Conservation (phyloP, 2,329 filamentous ascomycete genomes). For the Mollisiaceae sp. region DNA sequence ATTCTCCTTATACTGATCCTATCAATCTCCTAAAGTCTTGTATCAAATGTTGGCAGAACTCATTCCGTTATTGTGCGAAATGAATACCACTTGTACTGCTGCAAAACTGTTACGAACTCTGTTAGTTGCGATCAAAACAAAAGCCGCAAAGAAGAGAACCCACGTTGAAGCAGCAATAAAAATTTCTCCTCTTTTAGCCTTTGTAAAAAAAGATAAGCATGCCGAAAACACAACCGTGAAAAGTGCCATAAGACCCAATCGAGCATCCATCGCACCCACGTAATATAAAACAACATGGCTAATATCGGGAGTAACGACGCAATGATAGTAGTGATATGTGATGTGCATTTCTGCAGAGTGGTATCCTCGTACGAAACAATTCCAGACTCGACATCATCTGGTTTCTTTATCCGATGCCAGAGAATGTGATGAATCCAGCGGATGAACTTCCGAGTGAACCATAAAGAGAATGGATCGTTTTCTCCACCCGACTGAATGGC, state of each 20-base stretch:
- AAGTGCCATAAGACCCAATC: conserved; percentile 23
- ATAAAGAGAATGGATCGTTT: conserved; percentile 9
- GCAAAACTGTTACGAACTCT: conserved; percentile 15
- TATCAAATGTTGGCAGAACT: conserved; percentile 6
- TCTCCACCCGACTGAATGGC: background rate
- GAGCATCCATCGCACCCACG: conserved; percentile 10
- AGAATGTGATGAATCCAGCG: conserved; percentile 4
- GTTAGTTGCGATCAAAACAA: background rate
- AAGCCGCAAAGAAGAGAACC: background rate
- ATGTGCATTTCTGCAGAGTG: background rate
- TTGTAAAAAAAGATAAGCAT: conserved; percentile 26
- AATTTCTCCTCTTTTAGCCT: conserved; percentile 25
- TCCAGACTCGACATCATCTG: conserved; percentile 9
- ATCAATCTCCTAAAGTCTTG: background rate
- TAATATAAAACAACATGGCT: conserved; percentile 27
- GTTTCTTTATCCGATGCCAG: conserved; percentile 8
- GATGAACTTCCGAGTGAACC: conserved; percentile 2
- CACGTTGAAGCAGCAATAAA: conserved; percentile 31
- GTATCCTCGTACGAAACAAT: conserved; percentile 3
- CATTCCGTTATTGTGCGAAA: conserved; percentile 16
- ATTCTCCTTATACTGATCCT: background rate
- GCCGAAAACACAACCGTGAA: conserved; percentile 30
- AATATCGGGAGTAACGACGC: conserved; percentile 28
- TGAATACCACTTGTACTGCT: conserved; percentile 28
- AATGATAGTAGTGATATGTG: conserved; percentile 10